Evolutionary conservation across 345 rosid genomes (phyloP).

Genomic region (Citrus trifoliata): DNA sequence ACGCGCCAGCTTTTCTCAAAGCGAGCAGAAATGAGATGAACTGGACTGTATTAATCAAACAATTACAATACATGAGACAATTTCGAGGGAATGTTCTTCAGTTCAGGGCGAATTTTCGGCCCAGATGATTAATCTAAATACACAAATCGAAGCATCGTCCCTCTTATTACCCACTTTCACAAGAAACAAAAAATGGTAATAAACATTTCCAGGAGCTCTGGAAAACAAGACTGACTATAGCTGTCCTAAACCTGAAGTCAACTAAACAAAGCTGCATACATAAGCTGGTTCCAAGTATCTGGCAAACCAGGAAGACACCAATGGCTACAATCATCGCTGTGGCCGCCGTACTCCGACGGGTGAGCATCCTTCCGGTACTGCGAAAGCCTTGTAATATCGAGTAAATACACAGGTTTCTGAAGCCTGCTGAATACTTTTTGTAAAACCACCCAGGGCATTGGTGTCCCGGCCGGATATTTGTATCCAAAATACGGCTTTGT

Average conservation of each 20-base stretch:
- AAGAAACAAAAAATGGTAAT: neutral
- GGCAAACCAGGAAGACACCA: slow-evolving; percentile 99
- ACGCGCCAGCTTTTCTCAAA: too few species aligned
- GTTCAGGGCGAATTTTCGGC: neutral
- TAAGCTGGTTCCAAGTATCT: slow-evolving; percentile 81
- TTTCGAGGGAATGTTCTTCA: slow-evolving; percentile 3
- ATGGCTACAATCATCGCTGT: slow-evolving; percentile 68
- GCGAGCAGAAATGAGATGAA: too few species aligned
- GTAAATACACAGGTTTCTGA: slow-evolving; percentile 63
- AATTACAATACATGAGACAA: neutral
- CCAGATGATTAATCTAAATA: slow-evolving; percentile 13
- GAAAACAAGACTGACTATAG: slow-evolving; percentile 13
- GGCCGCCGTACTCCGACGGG: slow-evolving; percentile 54
- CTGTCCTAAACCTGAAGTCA: slow-evolving; percentile 2
- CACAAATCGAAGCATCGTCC: slow-evolving; percentile 17
- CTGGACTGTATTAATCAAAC: neutral
- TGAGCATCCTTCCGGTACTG: slow-evolving; percentile 74
- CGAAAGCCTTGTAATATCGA: slow-evolving; percentile 67
- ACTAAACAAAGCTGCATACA: slow-evolving; percentile 53
- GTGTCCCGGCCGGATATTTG: slow-evolving; percentile 70
- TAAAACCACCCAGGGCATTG: slow-evolving; percentile 65
- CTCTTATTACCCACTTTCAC: slow-evolving; percentile 19
- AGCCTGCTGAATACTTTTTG: slow-evolving; percentile 72
- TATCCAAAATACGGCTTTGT: slow-evolving; percentile 59
- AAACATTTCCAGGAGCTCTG: neutral